Base-by-base conservation (phyloP, 2,329 filamentous ascomycete species). In the Aspergillus aculeatinus region DNA sequence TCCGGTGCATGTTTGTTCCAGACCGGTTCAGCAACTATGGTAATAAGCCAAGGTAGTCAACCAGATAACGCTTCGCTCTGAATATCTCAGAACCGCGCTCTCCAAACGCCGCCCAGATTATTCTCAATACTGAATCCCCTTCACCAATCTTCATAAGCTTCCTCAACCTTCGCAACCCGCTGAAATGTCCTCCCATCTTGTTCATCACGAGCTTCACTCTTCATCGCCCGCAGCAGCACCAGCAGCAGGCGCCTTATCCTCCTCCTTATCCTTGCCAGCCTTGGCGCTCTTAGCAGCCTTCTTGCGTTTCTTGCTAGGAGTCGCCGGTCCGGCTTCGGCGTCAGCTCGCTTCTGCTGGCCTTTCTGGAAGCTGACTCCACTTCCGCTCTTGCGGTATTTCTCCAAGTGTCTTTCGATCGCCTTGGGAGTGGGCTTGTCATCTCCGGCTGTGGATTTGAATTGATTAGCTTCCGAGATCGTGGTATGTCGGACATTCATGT, bases 341-440 rank as follows among this genome's bases (percentile, higher is more conserved):
- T 14, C 53, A 3, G n/a, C 42, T 16, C 53, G 39, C 42, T 55
- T 55, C 39, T 44, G 39, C 39, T 44, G 39, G 27, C 44, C 19
- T 23, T 35, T 55, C 12, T 48, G 47, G 12, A 55, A 55, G n/a
- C n/a, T 35, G 12, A 55, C 27, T 3, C 42, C 47, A 25, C 53
- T 33, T 3, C 53, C 53, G 12, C 42, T 29, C 42, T 55, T 55
- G 27, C 53, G 53, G 42, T 48, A 48, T 9, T 48, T 48, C 12
- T 47, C 27, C 19, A 55, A 11, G 25, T 55, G 53, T 21, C 48
- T 47, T 25, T 47, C 33, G 11, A 55, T 44, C 1, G 42, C 53
- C 14, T 48, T 55, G 1, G 42, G 21, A 6, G 53, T 48, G 27
- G 53, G 53, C 19, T 48, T 55, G n/a, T 55, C 53, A 16, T 55